phyloP scores from a whole-genome alignment of 805 yeast genomes.

The Kurtzmaniella cleridarum region DNA sequence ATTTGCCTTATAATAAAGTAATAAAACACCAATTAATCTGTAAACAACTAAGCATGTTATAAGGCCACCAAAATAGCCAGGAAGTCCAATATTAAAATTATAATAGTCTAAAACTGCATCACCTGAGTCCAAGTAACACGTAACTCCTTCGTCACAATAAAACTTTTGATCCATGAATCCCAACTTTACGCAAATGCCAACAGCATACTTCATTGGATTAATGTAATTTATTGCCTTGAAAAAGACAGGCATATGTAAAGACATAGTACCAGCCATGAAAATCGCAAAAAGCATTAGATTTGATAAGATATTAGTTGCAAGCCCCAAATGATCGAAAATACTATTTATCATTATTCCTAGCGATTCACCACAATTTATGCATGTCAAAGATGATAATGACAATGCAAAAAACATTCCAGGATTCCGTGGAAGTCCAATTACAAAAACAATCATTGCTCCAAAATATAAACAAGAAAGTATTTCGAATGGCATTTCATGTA shows the following conservation, averaged over 20 bases:
- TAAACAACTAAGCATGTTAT: constrained; percentile 30
- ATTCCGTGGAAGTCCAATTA: constrained; percentile 66
- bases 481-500: constrained; percentile 67
- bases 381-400: constrained; percentile 47
- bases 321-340: constrained; percentile 66
- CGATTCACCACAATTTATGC: constrained; percentile 76
- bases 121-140: constrained; percentile 27
- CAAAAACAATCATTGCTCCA: constrained; percentile 59
- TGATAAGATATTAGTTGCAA: constrained; percentile 72
- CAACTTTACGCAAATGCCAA: constrained; percentile 52
- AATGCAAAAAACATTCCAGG: constrained; percentile 63
- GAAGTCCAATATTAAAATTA: constrained; percentile 20
- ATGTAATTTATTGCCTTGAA: constrained; percentile 67
- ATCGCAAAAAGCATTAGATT: constrained; percentile 64
- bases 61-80: constrained; percentile 29
- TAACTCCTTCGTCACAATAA: constrained; percentile 31
- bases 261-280: constrained; percentile 81
- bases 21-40: constrained; percentile 23
- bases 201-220: constrained; percentile 74
- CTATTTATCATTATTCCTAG: constrained; percentile 79
- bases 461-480: constrained; percentile 53
- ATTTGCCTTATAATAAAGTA: constrained; percentile 22
- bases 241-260: constrained; percentile 67
- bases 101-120: constrained; percentile 27
- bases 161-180: constrained; percentile 50